phyloP scores from a whole-genome alignment of 148 eudicot genomes.

The Vaccinium corymbosum region DNA sequence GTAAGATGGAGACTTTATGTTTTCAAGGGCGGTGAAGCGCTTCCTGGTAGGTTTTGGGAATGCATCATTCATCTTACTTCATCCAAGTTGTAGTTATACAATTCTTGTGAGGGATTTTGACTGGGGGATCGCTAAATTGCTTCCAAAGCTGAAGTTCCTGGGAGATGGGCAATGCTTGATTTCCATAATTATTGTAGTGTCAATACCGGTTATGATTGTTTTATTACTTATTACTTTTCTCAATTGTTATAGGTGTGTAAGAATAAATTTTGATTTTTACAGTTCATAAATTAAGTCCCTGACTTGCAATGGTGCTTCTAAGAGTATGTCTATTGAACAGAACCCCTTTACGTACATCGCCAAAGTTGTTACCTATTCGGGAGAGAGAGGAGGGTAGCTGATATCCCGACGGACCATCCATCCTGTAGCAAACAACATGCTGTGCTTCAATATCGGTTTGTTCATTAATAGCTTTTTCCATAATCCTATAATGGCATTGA shows the following conservation, averaged over 20 bases:
- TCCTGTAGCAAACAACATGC: conserved; percentile 98
- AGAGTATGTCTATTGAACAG: conserved; percentile 39
- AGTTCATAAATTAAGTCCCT: conserved; percentile 10
- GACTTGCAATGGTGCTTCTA: conserved; percentile 6
- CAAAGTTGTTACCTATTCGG: conserved; percentile 93
- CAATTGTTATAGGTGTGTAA: background rate
- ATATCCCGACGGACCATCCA: conserved; percentile 86
- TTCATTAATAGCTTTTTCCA: background rate
- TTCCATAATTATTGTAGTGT: background rate
- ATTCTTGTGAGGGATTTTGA: background rate
- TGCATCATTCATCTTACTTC: background rate
- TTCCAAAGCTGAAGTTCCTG: background rate
- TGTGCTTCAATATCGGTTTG: conserved; percentile 60
- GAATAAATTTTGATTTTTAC: conserved; percentile 7
- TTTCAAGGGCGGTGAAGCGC: conserved; percentile 86
- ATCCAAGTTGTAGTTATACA: background rate
- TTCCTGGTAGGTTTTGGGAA: conserved; percentile 55
- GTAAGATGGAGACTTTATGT: conserved; percentile 95
- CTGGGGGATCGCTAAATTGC: background rate
- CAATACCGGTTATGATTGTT: background rate
- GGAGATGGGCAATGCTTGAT: background rate
- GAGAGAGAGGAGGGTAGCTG: conserved; percentile 95
- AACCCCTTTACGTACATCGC: conserved; percentile 94
- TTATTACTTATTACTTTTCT: background rate
- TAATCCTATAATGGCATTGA: background rate